Percentiles rank a stretch among this genome's conserved stretches.
These are phyloP conservation scores for Carpediemonas membranifera DNA, from an alignment of 78 protist species.

Conservation along the genomic window DNA sequence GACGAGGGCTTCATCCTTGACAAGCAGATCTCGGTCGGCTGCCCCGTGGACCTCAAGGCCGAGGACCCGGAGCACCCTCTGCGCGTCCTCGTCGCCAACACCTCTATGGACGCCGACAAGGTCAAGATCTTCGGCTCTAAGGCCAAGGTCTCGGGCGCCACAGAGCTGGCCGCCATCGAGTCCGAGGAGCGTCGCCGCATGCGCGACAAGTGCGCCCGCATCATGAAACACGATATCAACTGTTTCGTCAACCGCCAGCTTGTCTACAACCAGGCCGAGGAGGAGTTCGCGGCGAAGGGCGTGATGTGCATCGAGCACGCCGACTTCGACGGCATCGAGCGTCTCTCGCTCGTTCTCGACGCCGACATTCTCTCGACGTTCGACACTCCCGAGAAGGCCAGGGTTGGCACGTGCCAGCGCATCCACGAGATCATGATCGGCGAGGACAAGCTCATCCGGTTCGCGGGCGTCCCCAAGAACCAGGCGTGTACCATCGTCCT, in stretches of 20 bases:
- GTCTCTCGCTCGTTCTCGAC: slow-evolving; percentile 46
- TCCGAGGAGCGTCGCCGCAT: slow-evolving; percentile 71
- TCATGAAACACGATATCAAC: slow-evolving; percentile 70
- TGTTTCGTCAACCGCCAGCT: slow-evolving; percentile 94
- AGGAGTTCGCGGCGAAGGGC: slow-evolving; percentile 64
- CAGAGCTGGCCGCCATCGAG: slow-evolving; percentile 5
- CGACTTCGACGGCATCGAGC: slow-evolving; percentile 96
- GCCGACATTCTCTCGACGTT: slow-evolving; percentile 86
- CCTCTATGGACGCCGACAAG: slow-evolving; percentile 98
- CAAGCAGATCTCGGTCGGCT: slow-evolving; percentile 89
- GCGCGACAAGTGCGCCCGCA: slow-evolving; percentile 53
- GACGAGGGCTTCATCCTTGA: slow-evolving; percentile 92
- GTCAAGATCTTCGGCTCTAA: slow-evolving; percentile 87
- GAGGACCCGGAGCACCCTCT: not conserved
- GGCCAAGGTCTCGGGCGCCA: slow-evolving; percentile 54
- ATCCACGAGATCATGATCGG: slow-evolving; percentile 93
- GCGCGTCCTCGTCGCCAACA: slow-evolving; percentile 89
- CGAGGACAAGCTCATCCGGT: slow-evolving; percentile 82
- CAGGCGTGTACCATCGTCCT: slow-evolving; percentile 95
- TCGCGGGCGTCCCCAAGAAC: slow-evolving; percentile 65
- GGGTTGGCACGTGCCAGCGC: slow-evolving; percentile 68
- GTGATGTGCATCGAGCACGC: slow-evolving; percentile 87
- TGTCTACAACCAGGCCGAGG: slow-evolving; percentile 94
- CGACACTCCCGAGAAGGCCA: slow-evolving; percentile 72
- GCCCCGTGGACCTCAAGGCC: not conserved